phyloP scores from a whole-genome alignment of 2,329 filamentous ascomycete genomes.

The Pyrenochaeta sp. region DNA sequence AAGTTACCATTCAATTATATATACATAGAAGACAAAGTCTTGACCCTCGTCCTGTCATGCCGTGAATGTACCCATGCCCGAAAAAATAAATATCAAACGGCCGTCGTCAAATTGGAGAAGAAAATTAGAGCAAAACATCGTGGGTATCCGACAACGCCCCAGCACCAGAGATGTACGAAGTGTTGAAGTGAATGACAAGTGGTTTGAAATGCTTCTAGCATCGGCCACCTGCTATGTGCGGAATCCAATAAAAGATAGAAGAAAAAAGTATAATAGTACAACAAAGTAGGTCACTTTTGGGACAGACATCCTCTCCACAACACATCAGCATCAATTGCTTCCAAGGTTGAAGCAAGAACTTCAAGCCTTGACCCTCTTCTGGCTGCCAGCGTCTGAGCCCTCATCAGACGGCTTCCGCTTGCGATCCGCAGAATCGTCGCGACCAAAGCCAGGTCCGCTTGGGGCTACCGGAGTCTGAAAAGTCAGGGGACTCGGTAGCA shows the following conservation, averaged over 20 bases:
- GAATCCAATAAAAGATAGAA: slow-evolving; percentile 7
- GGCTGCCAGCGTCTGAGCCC: slow-evolving; percentile 45
- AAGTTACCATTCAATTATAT: slow-evolving; percentile 25
- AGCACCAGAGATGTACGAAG: slow-evolving; percentile 17
- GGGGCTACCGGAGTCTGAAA: slow-evolving; percentile 80
- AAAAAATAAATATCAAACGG: slow-evolving; percentile 5
- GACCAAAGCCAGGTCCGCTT: slow-evolving; percentile 55
- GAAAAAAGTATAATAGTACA: slow-evolving; percentile 16
- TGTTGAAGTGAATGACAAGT: slow-evolving; percentile 4
- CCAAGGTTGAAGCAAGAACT: neutral
- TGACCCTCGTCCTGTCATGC: slow-evolving; percentile 16
- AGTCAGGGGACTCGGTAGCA: slow-evolving; percentile 89
- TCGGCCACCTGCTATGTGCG: slow-evolving; percentile 13
- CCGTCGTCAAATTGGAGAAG: slow-evolving; percentile 21
- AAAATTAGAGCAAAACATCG: slow-evolving; percentile 19
- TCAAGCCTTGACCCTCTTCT: slow-evolving; percentile 50
- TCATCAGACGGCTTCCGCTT: slow-evolving; percentile 53
- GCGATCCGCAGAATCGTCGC: slow-evolving; percentile 51
- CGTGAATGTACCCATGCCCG: slow-evolving; percentile 7
- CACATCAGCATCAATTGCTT: slow-evolving; percentile 6
- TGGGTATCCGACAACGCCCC: slow-evolving; percentile 40
- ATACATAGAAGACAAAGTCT: slow-evolving; percentile 19
- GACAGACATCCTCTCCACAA: slow-evolving; percentile 1
- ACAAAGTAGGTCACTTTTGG: neutral
- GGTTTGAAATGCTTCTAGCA: slow-evolving; percentile 13